These are phyloP conservation scores for Moesziomyces sp. DNA, from an alignment of 1,284 basidiomycete species.

Conservation along the genomic window DNA sequence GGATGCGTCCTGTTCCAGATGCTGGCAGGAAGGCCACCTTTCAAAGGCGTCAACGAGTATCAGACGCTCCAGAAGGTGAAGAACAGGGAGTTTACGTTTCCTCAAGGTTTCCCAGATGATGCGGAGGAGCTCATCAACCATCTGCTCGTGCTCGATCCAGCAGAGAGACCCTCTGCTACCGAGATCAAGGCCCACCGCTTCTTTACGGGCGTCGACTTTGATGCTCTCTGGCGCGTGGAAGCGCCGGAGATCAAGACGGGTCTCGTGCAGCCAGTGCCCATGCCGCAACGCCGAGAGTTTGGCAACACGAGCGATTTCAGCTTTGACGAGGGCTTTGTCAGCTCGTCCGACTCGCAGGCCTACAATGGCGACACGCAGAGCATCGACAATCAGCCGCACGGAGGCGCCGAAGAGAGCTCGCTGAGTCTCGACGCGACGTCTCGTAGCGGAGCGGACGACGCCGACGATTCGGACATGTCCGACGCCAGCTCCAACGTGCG, in stretches of 20 bases:
- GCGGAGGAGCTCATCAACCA: slow-evolving; percentile 70
- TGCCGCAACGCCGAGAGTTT: slow-evolving; percentile 5
- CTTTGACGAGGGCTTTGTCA: slow-evolving; percentile 41
- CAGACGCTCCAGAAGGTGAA: slow-evolving; percentile 74
- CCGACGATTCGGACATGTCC: slow-evolving; percentile 35
- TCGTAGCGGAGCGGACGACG: slow-evolving; percentile 13
- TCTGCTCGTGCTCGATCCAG: slow-evolving; percentile 68
- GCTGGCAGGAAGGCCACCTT: slow-evolving; percentile 72
- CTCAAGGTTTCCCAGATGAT: slow-evolving; percentile 69
- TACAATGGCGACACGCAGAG: slow-evolving; percentile 41
- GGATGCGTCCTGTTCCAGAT: slow-evolving; percentile 73
- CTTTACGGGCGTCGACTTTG: slow-evolving; percentile 51
- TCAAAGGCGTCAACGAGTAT: slow-evolving; percentile 73
- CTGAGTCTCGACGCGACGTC: slow-evolving; percentile 11
- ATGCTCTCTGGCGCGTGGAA: slow-evolving; percentile 45
- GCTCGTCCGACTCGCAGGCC: slow-evolving; percentile 38
- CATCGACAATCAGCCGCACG: slow-evolving; percentile 20
- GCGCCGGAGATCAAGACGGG: slow-evolving; percentile 43
- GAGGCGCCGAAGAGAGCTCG: slow-evolving; percentile 14
- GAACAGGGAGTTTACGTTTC: slow-evolving; percentile 70
- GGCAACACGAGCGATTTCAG: slow-evolving; percentile 39
- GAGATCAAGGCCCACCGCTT: slow-evolving; percentile 53
- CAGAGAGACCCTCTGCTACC: slow-evolving; percentile 21
- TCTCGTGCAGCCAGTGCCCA: slow-evolving; percentile 30
- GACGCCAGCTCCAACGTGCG: slow-evolving; percentile 17